A percentile compares a stretch with the other conserved stretches of the same genome.
phyloP scores from a whole-genome alignment of 768 basidiomycete species.

The Epithele typhae region DNA sequence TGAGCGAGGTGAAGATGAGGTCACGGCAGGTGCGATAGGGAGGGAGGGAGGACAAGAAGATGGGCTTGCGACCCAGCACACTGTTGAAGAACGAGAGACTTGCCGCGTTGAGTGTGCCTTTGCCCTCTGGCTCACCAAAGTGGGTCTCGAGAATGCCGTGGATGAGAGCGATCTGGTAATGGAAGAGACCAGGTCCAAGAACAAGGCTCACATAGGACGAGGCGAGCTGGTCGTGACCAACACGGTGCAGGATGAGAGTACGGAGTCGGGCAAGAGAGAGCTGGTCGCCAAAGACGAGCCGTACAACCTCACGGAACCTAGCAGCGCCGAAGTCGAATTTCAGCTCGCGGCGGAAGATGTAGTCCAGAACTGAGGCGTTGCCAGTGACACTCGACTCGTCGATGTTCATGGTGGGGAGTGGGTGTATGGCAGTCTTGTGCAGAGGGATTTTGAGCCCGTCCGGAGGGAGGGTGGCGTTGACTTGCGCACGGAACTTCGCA shows the following conservation, averaged over 20 bases:
- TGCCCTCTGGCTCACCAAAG: too few relatives aligned
- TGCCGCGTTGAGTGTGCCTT: too few relatives aligned
- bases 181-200: constrained; percentile 33
- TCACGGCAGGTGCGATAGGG: constrained; percentile 27
- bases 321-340: background rate
- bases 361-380: constrained; percentile 30
- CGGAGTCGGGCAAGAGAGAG: constrained; percentile 27
- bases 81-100: too few relatives aligned
- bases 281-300: constrained; percentile 28
- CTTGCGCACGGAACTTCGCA: background rate
- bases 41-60: constrained; percentile 23
- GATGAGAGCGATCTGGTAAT: constrained; percentile 32
- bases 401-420: constrained; percentile 32
- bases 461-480: too few relatives aligned
- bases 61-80: too few relatives aligned
- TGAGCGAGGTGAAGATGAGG: constrained; percentile 27
- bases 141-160: constrained; percentile 28
- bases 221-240: constrained; percentile 26
- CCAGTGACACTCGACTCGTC: constrained; percentile 33
- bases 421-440: constrained; percentile 27
- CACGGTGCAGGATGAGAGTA: constrained; percentile 19
- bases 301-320: background rate
- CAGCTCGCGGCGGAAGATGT: constrained; percentile 26
- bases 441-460: constrained; percentile 23
- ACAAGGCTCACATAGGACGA: constrained; percentile 22